Base-by-base conservation (phyloP, 768 basidiomycete genomes). In the Austroboletus eburneus region DNA sequence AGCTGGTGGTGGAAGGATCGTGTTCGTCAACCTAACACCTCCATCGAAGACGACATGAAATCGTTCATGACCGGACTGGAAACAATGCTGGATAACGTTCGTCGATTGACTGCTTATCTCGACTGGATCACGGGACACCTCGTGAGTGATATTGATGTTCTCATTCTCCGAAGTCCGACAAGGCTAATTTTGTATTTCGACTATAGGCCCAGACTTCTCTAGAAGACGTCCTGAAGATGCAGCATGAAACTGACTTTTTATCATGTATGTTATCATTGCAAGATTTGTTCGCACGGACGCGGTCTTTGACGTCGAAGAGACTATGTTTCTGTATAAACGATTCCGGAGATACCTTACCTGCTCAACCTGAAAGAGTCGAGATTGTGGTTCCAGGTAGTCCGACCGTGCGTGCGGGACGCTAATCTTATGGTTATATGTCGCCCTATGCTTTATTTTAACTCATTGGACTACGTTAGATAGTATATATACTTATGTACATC, bases 41-140 rank as follows among this genome's bases (percentile, higher is more conserved):
- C 53, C 4, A 18, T 23, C 7, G 52, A 55, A 22, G 51, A 52
- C 20, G 30, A 39, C 35, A 42, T 55, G 24, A 45, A 44, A 35
- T 42, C 40, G 2, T 42, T 64, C 34, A 40, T 56, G 34, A 16
- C 39, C 3, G 62, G 57, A 39, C 38, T 67, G 37, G 64, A 64
- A 30, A 43, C 39, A 23, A 37, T 52, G 9, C 52, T 59, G 6
- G 51, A 51, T 24, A 56, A 59, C 33, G 35, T 56, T 14, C 53
- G 29, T 10, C 57, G 50, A 21, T 45, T 66, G 42, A 43, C 42
- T 8, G 54, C 52, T 12, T 62, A 66, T 30, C 61, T 66, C 21
- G 64, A 66, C 10, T 59, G 56, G 57, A 62, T 59, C 7, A 52
- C 66, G 2, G 56, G 59, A 4, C 50, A 54, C 9, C 48, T 66